A percentile compares a stretch with the other conserved stretches of the same genome.
Conservation (phyloP, 352 stramenopile species). For the Pelagophyceae sp. region DNA sequence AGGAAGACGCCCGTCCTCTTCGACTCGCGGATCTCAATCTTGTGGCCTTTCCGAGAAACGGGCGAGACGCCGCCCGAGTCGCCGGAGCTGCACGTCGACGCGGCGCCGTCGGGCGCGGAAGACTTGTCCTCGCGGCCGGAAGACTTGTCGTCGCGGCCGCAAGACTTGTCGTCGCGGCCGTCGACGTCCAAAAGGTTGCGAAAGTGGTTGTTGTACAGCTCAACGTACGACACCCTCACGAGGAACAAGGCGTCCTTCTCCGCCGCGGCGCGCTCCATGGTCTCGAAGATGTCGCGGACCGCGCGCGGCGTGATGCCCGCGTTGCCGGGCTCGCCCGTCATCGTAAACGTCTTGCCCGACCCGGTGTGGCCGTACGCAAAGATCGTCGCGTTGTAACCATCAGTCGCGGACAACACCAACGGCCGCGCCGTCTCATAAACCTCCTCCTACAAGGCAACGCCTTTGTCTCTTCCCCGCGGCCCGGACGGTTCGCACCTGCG, state of each 20-base stretch:
- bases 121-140: neutral
- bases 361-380: conserved; percentile 30
- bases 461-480: too few relatives aligned
- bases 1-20: conserved; percentile 32
- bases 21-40: conserved; percentile 32
- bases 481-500: too few relatives aligned
- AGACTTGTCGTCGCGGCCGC: too few relatives aligned
- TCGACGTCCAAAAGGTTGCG: conserved; percentile 62
- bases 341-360: conserved; percentile 27
- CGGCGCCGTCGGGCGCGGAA: neutral
- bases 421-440: conserved; percentile 73
- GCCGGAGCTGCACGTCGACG: neutral
- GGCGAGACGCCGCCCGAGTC: neutral
- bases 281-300: conserved; percentile 12
- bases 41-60: neutral
- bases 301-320: conserved; percentile 19
- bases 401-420: conserved; percentile 52
- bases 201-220: conserved; percentile 87
- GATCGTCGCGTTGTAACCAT: conserved; percentile 26
- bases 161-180: neutral
- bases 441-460: too few relatives aligned
- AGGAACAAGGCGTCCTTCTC: conserved; percentile 31
- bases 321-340: conserved; percentile 10
- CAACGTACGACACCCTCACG: conserved; percentile 70
- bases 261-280: conserved; percentile 9